Evolutionary conservation across 352 stramenopile genomes (phyloP), one percentile per base, ranked within the genome.

Genomic region (Globisporangium spiculum): DNA sequence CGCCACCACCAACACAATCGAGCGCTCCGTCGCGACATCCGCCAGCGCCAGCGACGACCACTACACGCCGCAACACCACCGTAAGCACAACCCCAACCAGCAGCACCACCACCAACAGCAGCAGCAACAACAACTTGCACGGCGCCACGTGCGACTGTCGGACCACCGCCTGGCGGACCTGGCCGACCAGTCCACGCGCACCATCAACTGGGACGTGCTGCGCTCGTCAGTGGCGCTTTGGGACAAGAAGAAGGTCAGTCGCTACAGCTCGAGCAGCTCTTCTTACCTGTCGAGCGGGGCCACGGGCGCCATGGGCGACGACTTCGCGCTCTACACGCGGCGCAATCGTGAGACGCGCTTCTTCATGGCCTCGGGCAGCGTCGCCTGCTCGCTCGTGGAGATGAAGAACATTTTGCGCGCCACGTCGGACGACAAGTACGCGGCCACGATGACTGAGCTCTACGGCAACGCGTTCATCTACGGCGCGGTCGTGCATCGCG

Each of bases 401-500:
- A 82, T 88, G 69, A 70, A 56, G 3, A 53, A 71, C 30, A 26
- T 85, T 3, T 46, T 88, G 54, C 68, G 38, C 8, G 58, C 77
- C 12, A 71, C 71, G 12, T 75, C 79, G 9, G 81, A 58, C 30
- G 68, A 80, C 36, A 62, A 62, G 24, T 84, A 88, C 61, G 63
- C 67, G 8, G 66, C 68, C 38, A 67, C 71, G 24, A 88, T 88
- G 79, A 75, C 71, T 4, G 79, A 84, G 58, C 36, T 88, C 20
- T 59, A 81, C 53, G 79, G 77, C 0, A 53, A 67, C 26, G 68
- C 78, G 24, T 88, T 88, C 48, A 77, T 88, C 68, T 85, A 83
- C 52, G 79, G 79, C 18, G 64, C 75, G 18, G 74, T 88, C 46
- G 74, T 84, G 61, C 77, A 84, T 44, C 68, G 72, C 62, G 68